A percentile compares a stretch with the other conserved stretches of the same genome.
Evolutionary conservation across 371 early-diverging fungal species (phyloP).

Genomic region (Mortierella polycephala): DNA sequence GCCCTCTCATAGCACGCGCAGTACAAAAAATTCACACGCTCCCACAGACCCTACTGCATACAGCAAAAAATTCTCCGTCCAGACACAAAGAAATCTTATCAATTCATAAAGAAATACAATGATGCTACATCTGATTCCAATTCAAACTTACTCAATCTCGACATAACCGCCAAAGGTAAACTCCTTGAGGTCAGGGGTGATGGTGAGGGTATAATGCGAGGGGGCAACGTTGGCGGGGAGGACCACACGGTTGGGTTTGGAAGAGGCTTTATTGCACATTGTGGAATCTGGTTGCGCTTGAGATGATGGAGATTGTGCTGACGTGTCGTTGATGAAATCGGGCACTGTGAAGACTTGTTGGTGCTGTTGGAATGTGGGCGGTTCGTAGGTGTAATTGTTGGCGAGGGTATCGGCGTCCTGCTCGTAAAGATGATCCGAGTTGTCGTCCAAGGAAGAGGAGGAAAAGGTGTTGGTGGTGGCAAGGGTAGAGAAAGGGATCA

Average conservation of each 20-base stretch:
- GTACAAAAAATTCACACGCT: too few species aligned
- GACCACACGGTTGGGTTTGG: conserved; percentile 62
- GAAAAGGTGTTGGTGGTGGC: conserved; percentile 11
- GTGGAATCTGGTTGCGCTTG: neutral
- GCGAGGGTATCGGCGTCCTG: conserved; percentile 2
- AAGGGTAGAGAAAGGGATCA: neutral
- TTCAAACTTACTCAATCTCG: conserved; percentile 49
- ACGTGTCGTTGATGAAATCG: conserved; percentile 8
- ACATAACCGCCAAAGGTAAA: conserved; percentile 75
- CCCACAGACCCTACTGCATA: too few species aligned
- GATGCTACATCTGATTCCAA: neutral
- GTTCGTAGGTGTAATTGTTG: conserved; percentile 13
- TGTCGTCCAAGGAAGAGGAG: conserved; percentile 13
- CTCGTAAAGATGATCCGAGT: neutral
- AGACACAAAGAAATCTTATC: too few species aligned
- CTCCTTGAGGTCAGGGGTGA: conserved; percentile 75
- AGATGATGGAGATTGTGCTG: neutral
- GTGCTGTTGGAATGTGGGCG: conserved; percentile 18
- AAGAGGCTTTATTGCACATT: conserved; percentile 53
- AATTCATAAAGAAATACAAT: too few species aligned
- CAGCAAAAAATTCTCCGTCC: too few species aligned
- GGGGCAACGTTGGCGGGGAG: conserved; percentile 81
- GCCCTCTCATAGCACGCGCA: too few species aligned
- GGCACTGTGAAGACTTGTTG: conserved; percentile 30
- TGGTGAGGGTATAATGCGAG: conserved; percentile 76